Evolutionary conservation across 345 rosid genomes (phyloP).

Genomic region (Citrus glauca): DNA sequence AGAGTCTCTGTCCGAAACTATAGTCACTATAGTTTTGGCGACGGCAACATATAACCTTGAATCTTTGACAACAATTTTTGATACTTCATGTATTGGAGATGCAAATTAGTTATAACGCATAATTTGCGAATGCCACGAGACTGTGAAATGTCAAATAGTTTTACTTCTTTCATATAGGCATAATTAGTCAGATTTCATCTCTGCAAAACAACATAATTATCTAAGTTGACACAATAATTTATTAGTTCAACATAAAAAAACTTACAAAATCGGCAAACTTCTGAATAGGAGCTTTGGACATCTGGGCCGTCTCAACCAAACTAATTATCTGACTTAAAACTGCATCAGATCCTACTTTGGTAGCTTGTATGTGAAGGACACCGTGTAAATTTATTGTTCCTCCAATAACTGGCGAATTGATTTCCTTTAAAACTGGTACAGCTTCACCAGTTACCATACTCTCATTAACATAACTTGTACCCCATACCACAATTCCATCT

Average conservation of each 20-base stretch:
- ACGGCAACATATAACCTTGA: not conserved
- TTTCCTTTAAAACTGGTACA: constrained; percentile 75
- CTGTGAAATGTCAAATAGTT: not conserved
- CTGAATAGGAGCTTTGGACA: constrained; percentile 99
- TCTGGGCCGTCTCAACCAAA: constrained; percentile 97
- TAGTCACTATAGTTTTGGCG: not conserved
- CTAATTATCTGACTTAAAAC: constrained; percentile 95
- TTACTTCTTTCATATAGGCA: not conserved
- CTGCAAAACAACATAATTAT: not conserved
- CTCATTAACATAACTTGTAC: constrained; percentile 94
- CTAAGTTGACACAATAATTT: not conserved
- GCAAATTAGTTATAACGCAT: not conserved
- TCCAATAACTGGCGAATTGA: constrained; percentile 68
- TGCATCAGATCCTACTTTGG: constrained; percentile 89
- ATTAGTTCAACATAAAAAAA: not conserved
- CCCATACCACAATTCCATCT: constrained; percentile 91
- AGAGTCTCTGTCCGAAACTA: not conserved
- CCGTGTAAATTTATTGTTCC: constrained; percentile 98
- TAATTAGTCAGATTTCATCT: not conserved
- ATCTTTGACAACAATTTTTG: not conserved
- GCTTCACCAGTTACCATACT: constrained; percentile 99
- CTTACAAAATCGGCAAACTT: constrained; percentile 98
- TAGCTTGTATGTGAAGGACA: constrained; percentile 77
- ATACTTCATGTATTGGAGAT: not conserved
- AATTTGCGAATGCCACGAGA: not conserved